phyloP scores from a whole-genome alignment of 441 rosid species.

The Erodium trifolium region DNA sequence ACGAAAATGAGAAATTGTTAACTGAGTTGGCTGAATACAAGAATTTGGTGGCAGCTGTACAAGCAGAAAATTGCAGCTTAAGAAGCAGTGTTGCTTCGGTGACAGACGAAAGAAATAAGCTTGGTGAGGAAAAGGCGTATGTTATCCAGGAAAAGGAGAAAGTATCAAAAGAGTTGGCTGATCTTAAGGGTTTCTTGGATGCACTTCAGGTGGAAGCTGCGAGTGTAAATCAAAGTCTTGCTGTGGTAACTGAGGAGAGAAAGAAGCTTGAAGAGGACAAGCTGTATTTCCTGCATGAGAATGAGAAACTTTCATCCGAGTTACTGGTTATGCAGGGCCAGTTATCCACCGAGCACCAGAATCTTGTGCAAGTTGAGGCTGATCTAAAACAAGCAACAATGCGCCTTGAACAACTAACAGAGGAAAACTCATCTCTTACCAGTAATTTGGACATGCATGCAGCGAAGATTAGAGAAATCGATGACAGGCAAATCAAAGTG shows the following conservation, averaged over 20 bases:
- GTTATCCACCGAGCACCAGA: conserved; percentile 38
- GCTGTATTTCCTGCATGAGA: conserved; percentile 34
- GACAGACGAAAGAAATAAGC: conserved; percentile 38
- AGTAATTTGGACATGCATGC: conserved; percentile 38
- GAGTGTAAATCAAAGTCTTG: conserved; percentile 33
- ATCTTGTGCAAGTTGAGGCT: conserved; percentile 34
- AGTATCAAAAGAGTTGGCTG: conserved; percentile 32
- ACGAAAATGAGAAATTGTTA: conserved; percentile 49
- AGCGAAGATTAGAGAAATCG: conserved; percentile 35
- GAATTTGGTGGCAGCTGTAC: conserved; percentile 44
- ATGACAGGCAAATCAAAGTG: conserved; percentile 25
- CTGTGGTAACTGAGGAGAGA: conserved; percentile 34
- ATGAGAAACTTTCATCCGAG: conserved; percentile 52
- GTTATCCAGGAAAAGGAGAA: conserved; percentile 32
- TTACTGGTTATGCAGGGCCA: conserved; percentile 48
- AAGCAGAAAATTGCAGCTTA: conserved; percentile 38
- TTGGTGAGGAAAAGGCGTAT: conserved; percentile 40
- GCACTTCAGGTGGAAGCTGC: conserved; percentile 39
- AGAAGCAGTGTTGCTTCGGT: conserved; percentile 36
- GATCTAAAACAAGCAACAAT: conserved; percentile 39
- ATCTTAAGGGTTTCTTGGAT: conserved; percentile 32
- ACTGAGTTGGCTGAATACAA: conserved; percentile 54
- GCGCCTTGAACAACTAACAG: conserved; percentile 44
- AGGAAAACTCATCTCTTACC: conserved; percentile 44
- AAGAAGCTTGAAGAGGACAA: conserved; percentile 48